Base-by-base conservation (phyloP, 352 stramenopile species). In the Thalassiosira gravida region DNA sequence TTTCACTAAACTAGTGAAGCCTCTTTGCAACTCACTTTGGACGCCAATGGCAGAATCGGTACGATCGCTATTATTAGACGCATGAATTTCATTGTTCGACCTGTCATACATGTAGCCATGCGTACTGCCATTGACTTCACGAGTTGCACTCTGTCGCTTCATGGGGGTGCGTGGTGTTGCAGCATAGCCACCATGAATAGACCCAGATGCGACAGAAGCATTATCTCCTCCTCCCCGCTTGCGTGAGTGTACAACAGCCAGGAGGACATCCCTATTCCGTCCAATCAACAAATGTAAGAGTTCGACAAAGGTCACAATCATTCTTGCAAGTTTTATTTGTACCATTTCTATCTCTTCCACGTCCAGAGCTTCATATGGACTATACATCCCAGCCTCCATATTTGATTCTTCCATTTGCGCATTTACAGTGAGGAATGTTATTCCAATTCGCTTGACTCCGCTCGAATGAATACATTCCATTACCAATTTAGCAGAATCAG, bases 251-350 rank as follows among this genome's bases (percentile, higher is more conserved):
- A 91, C 87, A 29, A 91, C 69, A 29, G 78, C 75, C 3, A 95
- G 59, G 20, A 95, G 81, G 18, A 92, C 56, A 69, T 93, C 76
- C 64, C 90, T 70, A 75, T 95, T 95, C 32, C 87, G 62, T 37
- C 75, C 82, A 75, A 93, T 92, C 24, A 95, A 79, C 14, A 93
- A 55, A 67, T 95, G 90, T 27, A 93, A 56, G 20, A 95, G 47
- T 77, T 95, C 88, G 13, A 95, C 77, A 64, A 95, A 95, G 14
- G 91, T 91, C n/a, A 95, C 73, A 39, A 93, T 88, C 16, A 85
- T 77, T 44, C 87, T 69, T 18, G 85, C 83, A 58, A 95, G 77
- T 68, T 90, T 92, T 27, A 74, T 71, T 74, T 93, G 85, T 20
- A 88, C 68, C 59, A 71, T 89, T 25, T 85, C 74, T 13, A 93